A percentile compares a stretch with the other conserved stretches of the same genome.
phyloP scores from a whole-genome alignment of 495 filamentous ascomycete species.

The Annulohypoxylon nitens region DNA sequence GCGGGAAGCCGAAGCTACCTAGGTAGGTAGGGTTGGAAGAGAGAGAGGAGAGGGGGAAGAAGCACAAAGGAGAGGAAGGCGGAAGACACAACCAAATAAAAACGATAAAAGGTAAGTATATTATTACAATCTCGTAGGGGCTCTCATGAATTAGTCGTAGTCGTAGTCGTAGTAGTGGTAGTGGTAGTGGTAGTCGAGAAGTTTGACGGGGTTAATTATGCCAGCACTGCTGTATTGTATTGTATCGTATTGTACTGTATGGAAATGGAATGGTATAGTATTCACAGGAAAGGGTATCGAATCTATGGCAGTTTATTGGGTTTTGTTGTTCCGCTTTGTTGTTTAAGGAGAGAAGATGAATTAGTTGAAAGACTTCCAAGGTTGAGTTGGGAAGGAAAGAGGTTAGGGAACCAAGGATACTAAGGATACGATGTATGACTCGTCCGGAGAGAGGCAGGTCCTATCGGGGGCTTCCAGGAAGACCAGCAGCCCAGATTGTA shows the following conservation, averaged over 20 bases:
- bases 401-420: slow-evolving; percentile 38
- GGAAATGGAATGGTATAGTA: slow-evolving; percentile 27
- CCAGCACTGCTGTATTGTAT: slow-evolving; percentile 39
- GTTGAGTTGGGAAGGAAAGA: slow-evolving; percentile 18
- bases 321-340: slow-evolving; percentile 24
- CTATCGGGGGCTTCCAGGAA: slow-evolving; percentile 22
- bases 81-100: slow-evolving; percentile 39
- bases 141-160: slow-evolving; percentile 19
- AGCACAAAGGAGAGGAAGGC: slow-evolving; percentile 33
- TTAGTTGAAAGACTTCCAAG: slow-evolving; percentile 4
- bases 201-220: slow-evolving; percentile 11
- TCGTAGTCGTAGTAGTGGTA: neutral
- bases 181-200: neutral
- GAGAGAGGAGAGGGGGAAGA: slow-evolving; percentile 5
- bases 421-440: slow-evolving; percentile 42
- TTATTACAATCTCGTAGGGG: slow-evolving; percentile 33
- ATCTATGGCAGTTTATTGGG: slow-evolving; percentile 32
- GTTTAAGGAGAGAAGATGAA: slow-evolving; percentile 26
- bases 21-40: slow-evolving; percentile 12
- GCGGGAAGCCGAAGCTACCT: slow-evolving; percentile 31
- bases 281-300: slow-evolving; percentile 41
- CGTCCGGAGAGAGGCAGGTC: slow-evolving; percentile 40
- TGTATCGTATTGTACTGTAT: neutral
- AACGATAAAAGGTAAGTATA: slow-evolving; percentile 1
- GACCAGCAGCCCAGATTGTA: slow-evolving; percentile 17